Evolutionary conservation across 768 basidiomycete species (phyloP).

Genomic region (Hydnomerulius pinastri): DNA sequence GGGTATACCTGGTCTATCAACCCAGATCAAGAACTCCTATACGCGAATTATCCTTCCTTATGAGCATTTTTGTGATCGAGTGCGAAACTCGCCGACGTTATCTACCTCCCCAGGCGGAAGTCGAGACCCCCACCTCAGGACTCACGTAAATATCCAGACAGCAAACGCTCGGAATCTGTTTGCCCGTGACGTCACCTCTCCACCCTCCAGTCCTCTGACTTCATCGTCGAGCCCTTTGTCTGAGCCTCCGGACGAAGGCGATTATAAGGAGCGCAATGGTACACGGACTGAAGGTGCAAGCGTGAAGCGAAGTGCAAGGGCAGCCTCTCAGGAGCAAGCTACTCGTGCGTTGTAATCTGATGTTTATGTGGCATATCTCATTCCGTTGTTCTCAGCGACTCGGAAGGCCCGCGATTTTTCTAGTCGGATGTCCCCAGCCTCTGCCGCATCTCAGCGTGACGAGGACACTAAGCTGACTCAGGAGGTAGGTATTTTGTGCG

Average conservation of each 20-base stretch:
- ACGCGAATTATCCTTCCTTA: slow-evolving; percentile 93
- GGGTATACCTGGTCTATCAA: slow-evolving; percentile 78
- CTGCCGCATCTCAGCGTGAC: slow-evolving; percentile 26
- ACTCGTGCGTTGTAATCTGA: slow-evolving; percentile 33
- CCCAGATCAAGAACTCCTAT: slow-evolving; percentile 90
- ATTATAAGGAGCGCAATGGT: slow-evolving; percentile 56
- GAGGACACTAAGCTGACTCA: slow-evolving; percentile 47
- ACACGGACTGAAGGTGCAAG: slow-evolving; percentile 39
- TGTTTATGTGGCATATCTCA: slow-evolving; percentile 6
- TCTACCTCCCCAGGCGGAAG: slow-evolving; percentile 40
- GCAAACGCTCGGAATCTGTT: slow-evolving; percentile 39
- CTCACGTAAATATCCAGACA: slow-evolving; percentile 50
- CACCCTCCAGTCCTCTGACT: slow-evolving; percentile 76
- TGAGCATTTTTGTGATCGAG: slow-evolving; percentile 83
- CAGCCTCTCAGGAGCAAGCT: slow-evolving; percentile 51
- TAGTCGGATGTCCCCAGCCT: slow-evolving; percentile 25
- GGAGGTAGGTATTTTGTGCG: slow-evolving; percentile 48
- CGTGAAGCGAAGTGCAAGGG: slow-evolving; percentile 55
- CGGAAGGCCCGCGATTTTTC: slow-evolving; percentile 29
- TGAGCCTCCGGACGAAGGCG: slow-evolving; percentile 78
- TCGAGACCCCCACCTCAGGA: slow-evolving; percentile 55
- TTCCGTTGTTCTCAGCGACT: slow-evolving; percentile 31
- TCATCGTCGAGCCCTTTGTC: slow-evolving; percentile 76
- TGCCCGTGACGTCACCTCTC: slow-evolving; percentile 50
- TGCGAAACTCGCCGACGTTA: slow-evolving; percentile 60